Base-by-base conservation (phyloP, 1,284 basidiomycete species). In the Moniliophthora roreri region DNA sequence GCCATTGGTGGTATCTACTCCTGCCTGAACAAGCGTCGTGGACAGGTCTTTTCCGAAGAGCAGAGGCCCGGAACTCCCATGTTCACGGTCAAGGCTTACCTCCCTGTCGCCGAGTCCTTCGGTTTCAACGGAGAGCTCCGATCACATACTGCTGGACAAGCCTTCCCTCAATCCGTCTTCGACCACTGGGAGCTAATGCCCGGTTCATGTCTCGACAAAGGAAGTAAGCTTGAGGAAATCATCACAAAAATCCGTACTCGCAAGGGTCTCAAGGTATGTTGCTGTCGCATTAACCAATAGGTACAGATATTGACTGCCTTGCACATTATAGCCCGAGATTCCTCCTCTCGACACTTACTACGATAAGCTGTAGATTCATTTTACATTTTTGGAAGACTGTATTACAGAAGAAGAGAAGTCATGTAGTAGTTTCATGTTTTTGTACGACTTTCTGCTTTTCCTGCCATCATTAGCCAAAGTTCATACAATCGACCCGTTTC, bases 51-150 rank as follows among this genome's bases (percentile, higher is more conserved):
- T 85, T 91, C 88, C 63, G 93, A 99, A 76, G 96, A 99, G 78
- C 96, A 98, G 77, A 82, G 96, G 67, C 80, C 89, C 8, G 96
- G 97, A 79, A 99, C 97, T 21, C 97, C 97, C 58, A 98, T 99
- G 95, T 98, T 96, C 85, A 99, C 93, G 54, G 92, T 99, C 77
- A 99, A 98, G 87, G 95, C 95, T 34, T 97, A 95, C 82, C 81
- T 98, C 51, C 96, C 96, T 69, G 95, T 98, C 75, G 79, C 82
- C 74, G 96, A 98, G 78, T 98, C 96, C 16, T 99, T 99, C 80
- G 96, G 97, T 65, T 99, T 99, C 89, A 98, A 96, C 76, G 94
- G 90, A 65, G 95, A 93, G 64, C 86, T 99, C 53, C 91, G 97
- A 67, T 85, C 88, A 68, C 88, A 91, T 57, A 99, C 96, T 48